These are phyloP conservation scores for Colletotrichum sp. DNA, from an alignment of 2,329 filamentous ascomycete genomes.

Conservation along the genomic window DNA sequence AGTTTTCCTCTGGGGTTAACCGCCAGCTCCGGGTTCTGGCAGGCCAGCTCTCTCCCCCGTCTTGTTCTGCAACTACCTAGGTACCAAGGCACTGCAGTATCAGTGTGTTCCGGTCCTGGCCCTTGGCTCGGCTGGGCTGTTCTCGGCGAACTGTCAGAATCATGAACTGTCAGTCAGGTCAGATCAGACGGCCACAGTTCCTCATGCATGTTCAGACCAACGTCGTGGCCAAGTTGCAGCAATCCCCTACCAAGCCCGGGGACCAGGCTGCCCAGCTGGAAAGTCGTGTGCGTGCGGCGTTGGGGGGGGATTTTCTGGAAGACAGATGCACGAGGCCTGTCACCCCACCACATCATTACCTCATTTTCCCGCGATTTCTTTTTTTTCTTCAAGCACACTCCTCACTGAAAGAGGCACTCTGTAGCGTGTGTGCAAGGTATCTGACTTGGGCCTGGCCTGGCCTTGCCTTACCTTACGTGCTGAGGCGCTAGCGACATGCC, in stretches of 20 bases:
- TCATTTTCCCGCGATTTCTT: neutral
- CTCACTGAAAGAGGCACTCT: neutral
- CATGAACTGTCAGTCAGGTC: neutral
- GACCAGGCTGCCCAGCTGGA: neutral
- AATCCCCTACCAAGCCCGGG: neutral
- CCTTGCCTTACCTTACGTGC: neutral
- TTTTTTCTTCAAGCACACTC: neutral
- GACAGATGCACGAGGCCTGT: constrained; percentile 4
- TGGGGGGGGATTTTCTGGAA: neutral
- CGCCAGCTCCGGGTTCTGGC: neutral
- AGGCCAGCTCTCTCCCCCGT: neutral
- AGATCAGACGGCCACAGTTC: neutral
- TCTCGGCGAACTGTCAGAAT: constrained; percentile 9
- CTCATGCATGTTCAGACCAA: neutral
- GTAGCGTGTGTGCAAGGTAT: neutral
- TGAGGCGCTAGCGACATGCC: neutral
- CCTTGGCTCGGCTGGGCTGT: neutral
- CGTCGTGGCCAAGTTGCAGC: neutral
- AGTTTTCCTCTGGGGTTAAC: neutral
- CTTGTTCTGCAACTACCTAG: neutral
- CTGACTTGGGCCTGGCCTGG: neutral
- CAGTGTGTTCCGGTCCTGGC: neutral
- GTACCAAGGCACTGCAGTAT: neutral
- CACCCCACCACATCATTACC: constrained; percentile 17
- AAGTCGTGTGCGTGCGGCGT: neutral